Conservation (phyloP, 345 rosid species). For the Aquilaria malaccensis region DNA sequence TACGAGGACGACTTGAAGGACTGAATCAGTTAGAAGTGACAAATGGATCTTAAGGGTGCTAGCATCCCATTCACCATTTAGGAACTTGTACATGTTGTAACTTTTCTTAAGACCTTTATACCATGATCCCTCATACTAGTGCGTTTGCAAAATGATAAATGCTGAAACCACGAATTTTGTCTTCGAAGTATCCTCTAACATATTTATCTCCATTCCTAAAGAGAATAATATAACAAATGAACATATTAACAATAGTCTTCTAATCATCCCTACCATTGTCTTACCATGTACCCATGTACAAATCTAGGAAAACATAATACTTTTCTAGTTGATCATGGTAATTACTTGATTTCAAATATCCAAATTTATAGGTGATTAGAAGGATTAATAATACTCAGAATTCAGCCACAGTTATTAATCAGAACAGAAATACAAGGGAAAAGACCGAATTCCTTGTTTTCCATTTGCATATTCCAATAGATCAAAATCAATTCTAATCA, state of each 20-base stretch:
- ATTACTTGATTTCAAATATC: background rate
- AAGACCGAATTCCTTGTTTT: no score
- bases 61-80: constrained; percentile 75
- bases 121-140: constrained; percentile 94
- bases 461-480: no score
- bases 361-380: background rate
- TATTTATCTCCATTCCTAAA: constrained; percentile 90
- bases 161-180: constrained; percentile 89
- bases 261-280: background rate
- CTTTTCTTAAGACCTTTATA: constrained; percentile 95
- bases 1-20: constrained; percentile 64
- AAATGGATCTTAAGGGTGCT: constrained; percentile 48
- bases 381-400: no score
- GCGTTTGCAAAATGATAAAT: constrained; percentile 85
- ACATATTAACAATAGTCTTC: background rate
- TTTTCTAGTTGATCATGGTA: no score
- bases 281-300: no score
- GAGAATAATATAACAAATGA: background rate
- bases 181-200: constrained; percentile 89
- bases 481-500: no score
- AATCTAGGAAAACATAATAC: no score
- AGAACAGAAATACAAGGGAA: no score
- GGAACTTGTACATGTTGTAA: constrained; percentile 68
- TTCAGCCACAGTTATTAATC: no score
- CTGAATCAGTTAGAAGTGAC: constrained; percentile 34